Conservation (phyloP, 1,139 yeast genomes). For the Wickerhamomyces sp. region DNA sequence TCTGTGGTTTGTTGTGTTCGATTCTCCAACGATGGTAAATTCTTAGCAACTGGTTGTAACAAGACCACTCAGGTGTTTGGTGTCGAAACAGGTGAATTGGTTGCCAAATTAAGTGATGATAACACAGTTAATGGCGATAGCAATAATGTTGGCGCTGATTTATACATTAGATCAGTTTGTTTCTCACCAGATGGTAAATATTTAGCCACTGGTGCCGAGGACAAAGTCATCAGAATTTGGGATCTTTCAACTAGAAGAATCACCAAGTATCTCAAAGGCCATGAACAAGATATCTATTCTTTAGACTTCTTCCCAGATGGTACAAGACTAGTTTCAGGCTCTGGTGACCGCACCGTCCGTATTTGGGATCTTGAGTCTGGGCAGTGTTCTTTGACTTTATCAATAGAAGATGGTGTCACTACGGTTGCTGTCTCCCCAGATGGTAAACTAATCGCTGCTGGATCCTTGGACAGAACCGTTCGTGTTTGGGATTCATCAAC, state of each 20-base stretch:
- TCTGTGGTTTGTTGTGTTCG: slow-evolving; percentile 97
- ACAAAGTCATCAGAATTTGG: slow-evolving; percentile 95
- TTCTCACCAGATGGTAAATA: slow-evolving; percentile 96
- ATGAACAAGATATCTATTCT: slow-evolving; percentile 96
- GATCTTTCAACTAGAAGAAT: slow-evolving; percentile 85
- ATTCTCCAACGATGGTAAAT: slow-evolving; percentile 88
- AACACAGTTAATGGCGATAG: slow-evolving; percentile 35
- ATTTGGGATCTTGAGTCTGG: slow-evolving; percentile 95
- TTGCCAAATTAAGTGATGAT: slow-evolving; percentile 86
- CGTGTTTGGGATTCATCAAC: slow-evolving; percentile 97
- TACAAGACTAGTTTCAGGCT: slow-evolving; percentile 88
- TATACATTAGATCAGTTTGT: slow-evolving; percentile 92
- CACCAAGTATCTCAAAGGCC: slow-evolving; percentile 86
- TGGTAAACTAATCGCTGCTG: slow-evolving; percentile 93
- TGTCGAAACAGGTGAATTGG: slow-evolving; percentile 86
- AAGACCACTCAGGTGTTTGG: slow-evolving; percentile 92
- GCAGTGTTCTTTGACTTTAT: slow-evolving; percentile 82
- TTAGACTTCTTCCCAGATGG: slow-evolving; percentile 96
- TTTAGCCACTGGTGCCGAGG: slow-evolving; percentile 98
- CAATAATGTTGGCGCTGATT: slow-evolving; percentile 49
- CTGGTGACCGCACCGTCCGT: slow-evolving; percentile 95
- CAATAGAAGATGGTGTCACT: slow-evolving; percentile 96
- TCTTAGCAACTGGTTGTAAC: slow-evolving; percentile 95
- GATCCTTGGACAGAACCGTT: slow-evolving; percentile 91
- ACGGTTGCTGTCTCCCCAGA: slow-evolving; percentile 97